Percentiles rank a stretch among this genome's conserved stretches.
These are phyloP conservation scores for Triticum aestivum DNA, from an alignment of 176 grass and related monocot genomes.

Conservation along the genomic window IWGSC_CS_RefSeq_v2.1 NC_057810.1:640422255-640422754, in stretches of 20 bases:
- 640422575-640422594: not conserved
- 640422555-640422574: constrained; percentile 63
- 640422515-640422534: constrained; percentile 53
- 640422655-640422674: too few relatives aligned
- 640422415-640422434: constrained; percentile 88
- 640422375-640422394: constrained; percentile 31
- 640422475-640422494: constrained; percentile 88
- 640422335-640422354: not conserved
- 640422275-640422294: too few relatives aligned
- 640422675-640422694: too few relatives aligned
- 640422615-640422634: not conserved
- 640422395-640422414: constrained; percentile 66
- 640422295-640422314: not conserved
- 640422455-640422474: constrained; percentile 57
- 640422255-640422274: too few relatives aligned
- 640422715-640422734: too few relatives aligned
- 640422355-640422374: constrained; percentile 6
- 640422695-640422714: too few relatives aligned
- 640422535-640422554: constrained; percentile 82
- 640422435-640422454: constrained; percentile 88
- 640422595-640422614: too few relatives aligned
- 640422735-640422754: too few relatives aligned
- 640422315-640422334: too few relatives aligned
- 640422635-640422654: too few relatives aligned
- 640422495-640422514: constrained; percentile 91